These are phyloP conservation scores for Bjerkandera adusta DNA, from an alignment of 1,284 basidiomycete species.

Conservation along the genomic window DNA sequence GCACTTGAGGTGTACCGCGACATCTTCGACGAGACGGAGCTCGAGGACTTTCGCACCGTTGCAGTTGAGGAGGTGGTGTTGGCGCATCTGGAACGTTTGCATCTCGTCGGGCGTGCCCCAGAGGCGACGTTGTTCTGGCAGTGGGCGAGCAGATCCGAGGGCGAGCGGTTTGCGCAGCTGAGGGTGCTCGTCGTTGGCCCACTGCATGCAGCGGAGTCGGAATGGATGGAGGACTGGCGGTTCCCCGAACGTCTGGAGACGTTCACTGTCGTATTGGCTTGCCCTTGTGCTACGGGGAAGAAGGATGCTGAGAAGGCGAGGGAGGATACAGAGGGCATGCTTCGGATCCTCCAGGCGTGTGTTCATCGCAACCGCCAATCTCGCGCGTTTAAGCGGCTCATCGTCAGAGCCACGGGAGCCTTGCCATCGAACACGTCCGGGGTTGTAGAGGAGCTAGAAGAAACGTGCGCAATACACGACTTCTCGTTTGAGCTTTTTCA, in stretches of 20 bases:
- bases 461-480: constrained; percentile 6
- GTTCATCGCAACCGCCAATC: constrained; percentile 15
- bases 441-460: constrained; percentile 4
- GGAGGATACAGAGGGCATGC: constrained; percentile 3
- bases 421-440: background rate
- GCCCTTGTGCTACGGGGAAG: constrained; percentile 1
- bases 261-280: constrained; percentile 7
- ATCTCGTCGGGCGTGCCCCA: constrained; percentile 9
- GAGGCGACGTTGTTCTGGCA: constrained; percentile 5
- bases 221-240: constrained; percentile 6
- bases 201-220: constrained; percentile 3
- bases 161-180: background rate
- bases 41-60: background rate
- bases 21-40: constrained; percentile 1
- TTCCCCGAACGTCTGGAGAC: constrained; percentile 12
- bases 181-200: constrained; percentile 9
- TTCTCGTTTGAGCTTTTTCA: constrained; percentile 6
- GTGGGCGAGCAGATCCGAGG: constrained; percentile 7
- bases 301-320: background rate
- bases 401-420: constrained; percentile 1
- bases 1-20: background rate
- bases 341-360: constrained; percentile 9
- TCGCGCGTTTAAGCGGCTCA: constrained; percentile 9
- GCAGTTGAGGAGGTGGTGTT: constrained; percentile 7
- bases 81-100: constrained; percentile 6